Percentiles rank a stretch among this genome's conserved stretches.
Conservation (phyloP, 208 protist genomes). For the Trichomonas vaginalis region DNA sequence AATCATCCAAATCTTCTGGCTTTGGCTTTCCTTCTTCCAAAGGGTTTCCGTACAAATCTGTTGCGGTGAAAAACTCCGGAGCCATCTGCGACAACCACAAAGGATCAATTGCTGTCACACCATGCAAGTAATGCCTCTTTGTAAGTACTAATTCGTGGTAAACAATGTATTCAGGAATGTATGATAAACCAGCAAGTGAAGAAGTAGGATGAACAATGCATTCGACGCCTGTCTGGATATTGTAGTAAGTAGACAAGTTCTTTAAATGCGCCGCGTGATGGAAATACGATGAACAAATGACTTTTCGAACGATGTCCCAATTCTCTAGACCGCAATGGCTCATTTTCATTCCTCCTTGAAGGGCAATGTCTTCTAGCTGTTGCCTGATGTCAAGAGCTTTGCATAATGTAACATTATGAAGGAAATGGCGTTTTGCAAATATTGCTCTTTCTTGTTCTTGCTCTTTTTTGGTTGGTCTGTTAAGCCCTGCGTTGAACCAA, state of each 20-base stretch:
- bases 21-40: not conserved
- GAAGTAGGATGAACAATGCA: slow-evolving; percentile 86
- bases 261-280: slow-evolving; percentile 64
- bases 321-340: slow-evolving; percentile 27
- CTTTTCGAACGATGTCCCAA: slow-evolving; percentile 66
- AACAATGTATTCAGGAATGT: slow-evolving; percentile 78
- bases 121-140: slow-evolving; percentile 80
- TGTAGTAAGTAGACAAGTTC: slow-evolving; percentile 83
- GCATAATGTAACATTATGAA: slow-evolving; percentile 69
- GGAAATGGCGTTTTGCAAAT: slow-evolving; percentile 86
- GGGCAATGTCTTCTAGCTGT: slow-evolving; percentile 85
- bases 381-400: slow-evolving; percentile 70
- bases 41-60: not conserved
- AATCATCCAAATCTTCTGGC: not conserved
- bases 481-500: slow-evolving; percentile 14
- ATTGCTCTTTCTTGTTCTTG: slow-evolving; percentile 56
- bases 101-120: slow-evolving; percentile 69
- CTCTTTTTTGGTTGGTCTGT: slow-evolving; percentile 55
- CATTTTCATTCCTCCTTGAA: slow-evolving; percentile 19
- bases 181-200: slow-evolving; percentile 73
- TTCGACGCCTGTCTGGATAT: slow-evolving; percentile 73
- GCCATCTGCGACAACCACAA: slow-evolving; percentile 78
- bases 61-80: slow-evolving; percentile 56
- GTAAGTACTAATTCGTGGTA: slow-evolving; percentile 92
- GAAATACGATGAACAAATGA: slow-evolving; percentile 78